A percentile compares a stretch with the other conserved stretches of the same genome.
Conservation (phyloP, 768 basidiomycete genomes). For the Mycena leptocephala region DNA sequence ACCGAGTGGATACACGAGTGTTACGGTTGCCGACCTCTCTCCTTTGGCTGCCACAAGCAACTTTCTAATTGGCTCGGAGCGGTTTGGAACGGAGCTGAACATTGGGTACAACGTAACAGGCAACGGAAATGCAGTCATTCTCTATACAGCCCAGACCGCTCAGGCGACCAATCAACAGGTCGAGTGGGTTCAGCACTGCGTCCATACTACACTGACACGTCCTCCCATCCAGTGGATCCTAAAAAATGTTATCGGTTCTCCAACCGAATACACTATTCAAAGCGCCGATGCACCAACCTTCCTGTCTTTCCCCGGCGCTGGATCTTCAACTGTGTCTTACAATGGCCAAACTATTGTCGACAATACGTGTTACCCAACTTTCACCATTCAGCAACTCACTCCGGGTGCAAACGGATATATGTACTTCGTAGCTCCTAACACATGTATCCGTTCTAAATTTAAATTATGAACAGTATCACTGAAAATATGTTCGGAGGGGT, state of each 20-base stretch:
- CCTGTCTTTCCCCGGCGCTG: constrained; percentile 11
- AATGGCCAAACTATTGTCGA: constrained; percentile 5
- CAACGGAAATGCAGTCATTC: neutral
- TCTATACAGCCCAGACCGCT: neutral
- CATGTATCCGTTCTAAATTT: neutral
- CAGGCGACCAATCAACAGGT: neutral
- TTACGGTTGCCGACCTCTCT: constrained; percentile 5
- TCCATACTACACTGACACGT: neutral
- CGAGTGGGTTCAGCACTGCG: neutral
- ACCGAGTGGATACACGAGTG: neutral
- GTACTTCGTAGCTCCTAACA: neutral
- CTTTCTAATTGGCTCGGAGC: neutral
- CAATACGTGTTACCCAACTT: neutral
- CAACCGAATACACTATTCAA: constrained; percentile 6
- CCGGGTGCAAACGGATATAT: neutral
- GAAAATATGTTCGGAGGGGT: constrained; percentile 3
- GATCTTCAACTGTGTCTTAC: too few species aligned
- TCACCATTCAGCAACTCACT: neutral
- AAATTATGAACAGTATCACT: neutral
- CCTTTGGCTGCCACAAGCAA: constrained; percentile 8
- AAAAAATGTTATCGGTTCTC: constrained; percentile 2
- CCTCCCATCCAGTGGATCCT: neutral
- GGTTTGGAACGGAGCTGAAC: constrained; percentile 7
- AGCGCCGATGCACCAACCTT: neutral
- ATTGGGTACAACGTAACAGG: neutral